phyloP scores from a whole-genome alignment of 73 alveolate species.

The Paramecium sexaurelia region DNA sequence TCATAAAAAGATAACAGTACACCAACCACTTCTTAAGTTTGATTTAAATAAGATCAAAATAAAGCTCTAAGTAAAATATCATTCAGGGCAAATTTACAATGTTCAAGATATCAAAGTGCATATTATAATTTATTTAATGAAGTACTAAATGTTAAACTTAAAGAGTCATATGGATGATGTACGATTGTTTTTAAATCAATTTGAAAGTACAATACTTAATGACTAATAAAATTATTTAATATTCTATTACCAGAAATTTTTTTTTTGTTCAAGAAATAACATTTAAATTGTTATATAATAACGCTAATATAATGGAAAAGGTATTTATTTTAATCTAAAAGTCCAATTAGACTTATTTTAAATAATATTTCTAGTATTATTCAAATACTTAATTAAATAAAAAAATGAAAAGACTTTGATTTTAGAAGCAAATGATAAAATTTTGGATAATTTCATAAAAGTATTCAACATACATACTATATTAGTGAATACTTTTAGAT shows the following conservation, averaged over 20 bases:
- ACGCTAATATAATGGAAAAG: slow-evolving; percentile 97
- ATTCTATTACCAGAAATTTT: too few relatives aligned
- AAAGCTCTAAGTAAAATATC: slow-evolving; percentile 96
- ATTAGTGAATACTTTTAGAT: too few relatives aligned
- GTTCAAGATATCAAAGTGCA: slow-evolving; percentile 87
- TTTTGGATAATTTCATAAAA: too few relatives aligned
- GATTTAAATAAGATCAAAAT: slow-evolving; percentile 98
- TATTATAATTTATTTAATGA: slow-evolving; percentile 62
- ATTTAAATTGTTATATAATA: slow-evolving; percentile 90
- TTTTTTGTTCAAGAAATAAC: slow-evolving; percentile 90
- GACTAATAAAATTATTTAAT: slow-evolving; percentile 49
- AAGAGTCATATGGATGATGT: slow-evolving; percentile 98
- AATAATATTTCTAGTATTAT: too few relatives aligned
- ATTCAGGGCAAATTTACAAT: slow-evolving; percentile 90
- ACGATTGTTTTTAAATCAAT: slow-evolving; percentile 88
- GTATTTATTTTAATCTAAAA: slow-evolving; percentile 96
- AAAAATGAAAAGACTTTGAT: too few relatives aligned
- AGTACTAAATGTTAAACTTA: slow-evolving; percentile 86
- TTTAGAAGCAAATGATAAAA: too few relatives aligned
- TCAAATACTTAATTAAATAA: too few relatives aligned
- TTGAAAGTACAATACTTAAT: slow-evolving; percentile 58
- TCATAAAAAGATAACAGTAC: slow-evolving; percentile 90
- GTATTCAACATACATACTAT: too few relatives aligned
- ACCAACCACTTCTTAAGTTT: slow-evolving; percentile 89
- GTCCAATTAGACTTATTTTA: too few relatives aligned